These are phyloP conservation scores for Artemisia argyi DNA, from an alignment of 129 eudicot species.

Conservation along the genomic window DNA sequence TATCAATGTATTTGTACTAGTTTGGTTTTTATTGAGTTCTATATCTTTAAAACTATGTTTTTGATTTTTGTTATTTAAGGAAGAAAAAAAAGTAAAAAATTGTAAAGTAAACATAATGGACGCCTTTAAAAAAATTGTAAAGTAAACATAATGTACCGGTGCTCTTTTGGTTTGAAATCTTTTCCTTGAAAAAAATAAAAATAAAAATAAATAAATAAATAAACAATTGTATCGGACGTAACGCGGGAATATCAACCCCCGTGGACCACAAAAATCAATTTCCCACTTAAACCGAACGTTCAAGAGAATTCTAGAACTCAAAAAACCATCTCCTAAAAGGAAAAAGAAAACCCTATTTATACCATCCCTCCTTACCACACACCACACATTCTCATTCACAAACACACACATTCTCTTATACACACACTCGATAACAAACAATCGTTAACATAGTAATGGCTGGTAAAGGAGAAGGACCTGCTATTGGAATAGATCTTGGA, in stretches of 20 bases:
- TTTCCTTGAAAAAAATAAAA: too few species aligned
- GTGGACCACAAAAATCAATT: not conserved
- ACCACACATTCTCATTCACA: not conserved
- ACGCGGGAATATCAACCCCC: constrained; percentile 17
- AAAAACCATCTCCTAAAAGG: not conserved
- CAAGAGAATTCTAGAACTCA: constrained; percentile 26
- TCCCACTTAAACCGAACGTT: not conserved
- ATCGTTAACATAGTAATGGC: constrained; percentile 19
- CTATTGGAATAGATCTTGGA: too few species aligned
- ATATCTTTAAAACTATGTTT: too few species aligned
- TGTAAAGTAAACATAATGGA: too few species aligned
- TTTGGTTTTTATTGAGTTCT: too few species aligned
- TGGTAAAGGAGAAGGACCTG: constrained; percentile 17
- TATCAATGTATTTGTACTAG: too few species aligned
- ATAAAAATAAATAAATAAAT: too few species aligned
- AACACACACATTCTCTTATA: not conserved
- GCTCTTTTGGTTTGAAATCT: too few species aligned
- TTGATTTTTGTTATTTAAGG: too few species aligned
- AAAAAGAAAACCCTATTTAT: constrained; percentile 2
- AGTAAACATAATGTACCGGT: too few species aligned
- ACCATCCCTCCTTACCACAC: not conserved
- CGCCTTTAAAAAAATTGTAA: too few species aligned
- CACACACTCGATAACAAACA: not conserved
- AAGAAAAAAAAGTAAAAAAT: too few species aligned
- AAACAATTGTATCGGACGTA: not conserved